Evolutionary conservation across 192 early-diverging fungal species (phyloP), one percentile per base, ranked within the genome.

Genomic region (Dimargaris xerosporica): DNA sequence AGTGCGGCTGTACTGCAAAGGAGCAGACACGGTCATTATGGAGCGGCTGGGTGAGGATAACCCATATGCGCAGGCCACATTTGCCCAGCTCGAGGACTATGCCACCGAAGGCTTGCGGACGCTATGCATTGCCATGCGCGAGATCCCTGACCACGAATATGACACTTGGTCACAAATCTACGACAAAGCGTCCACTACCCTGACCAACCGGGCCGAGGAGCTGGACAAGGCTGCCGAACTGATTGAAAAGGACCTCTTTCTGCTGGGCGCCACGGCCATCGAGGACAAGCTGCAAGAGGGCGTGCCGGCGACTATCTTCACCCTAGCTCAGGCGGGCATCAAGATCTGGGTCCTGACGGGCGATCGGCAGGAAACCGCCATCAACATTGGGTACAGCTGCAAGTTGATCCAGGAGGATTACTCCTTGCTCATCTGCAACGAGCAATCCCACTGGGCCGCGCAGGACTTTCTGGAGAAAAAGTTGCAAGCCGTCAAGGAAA

Each of bases 271-370:
- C 1, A 99, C 96, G 1, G 96, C 96, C 2, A 99, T 99, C 65
- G 96, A 99, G 72, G 96, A 97, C 71, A 91, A 91, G 72, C 75
- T 99, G 7, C 96, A 99, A 74, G 96, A 97, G 63, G 94, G 90
- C 52, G 96, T 99, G 30, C 94, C 94, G n/a, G 91, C 97, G 64
- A 92, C 96, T 0, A 99, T 99, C 63, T 85, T 89, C 72, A 96
- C 93, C 11, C 77, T 99, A 44, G 88, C 91, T 54, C 85, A 88
- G 65, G 96, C 94, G 1, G 91, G 91, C 11, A 95, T 98, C 73
- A 90, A 92, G 65, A 84, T 98, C 46, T 98, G 94, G 94, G 93
- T 99, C 10, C 73, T 99, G 67, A 99, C 96, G 13, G 96, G 96
- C 47, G 96, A 99, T 73, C 70, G 92, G 44, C 94, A 97, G 70